phyloP scores from a whole-genome alignment of 495 filamentous ascomycete genomes.

The Tuber umbilicatum region DNA sequence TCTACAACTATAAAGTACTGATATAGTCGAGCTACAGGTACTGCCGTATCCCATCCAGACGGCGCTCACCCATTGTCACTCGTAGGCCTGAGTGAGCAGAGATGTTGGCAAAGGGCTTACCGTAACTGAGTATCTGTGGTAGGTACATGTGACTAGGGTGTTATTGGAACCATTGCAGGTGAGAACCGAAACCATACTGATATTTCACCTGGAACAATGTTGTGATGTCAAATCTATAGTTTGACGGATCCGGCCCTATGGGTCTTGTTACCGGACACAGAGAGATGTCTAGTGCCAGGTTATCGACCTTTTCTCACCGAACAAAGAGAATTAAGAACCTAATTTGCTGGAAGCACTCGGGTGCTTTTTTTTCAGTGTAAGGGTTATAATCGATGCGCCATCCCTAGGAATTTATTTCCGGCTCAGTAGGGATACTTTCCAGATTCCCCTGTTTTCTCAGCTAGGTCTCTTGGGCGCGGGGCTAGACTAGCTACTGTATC shows the following conservation, averaged over 20 bases:
- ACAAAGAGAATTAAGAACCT: not conserved
- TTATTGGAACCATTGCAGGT: not conserved
- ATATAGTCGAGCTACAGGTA: not conserved
- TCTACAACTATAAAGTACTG: not conserved
- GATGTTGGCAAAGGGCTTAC: not conserved
- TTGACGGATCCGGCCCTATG: not conserved
- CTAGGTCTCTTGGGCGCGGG: too few species aligned
- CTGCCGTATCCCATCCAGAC: not conserved
- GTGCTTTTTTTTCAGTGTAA: too few species aligned
- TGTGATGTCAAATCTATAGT: not conserved
- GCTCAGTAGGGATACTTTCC: too few species aligned
- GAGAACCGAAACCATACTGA: not conserved
- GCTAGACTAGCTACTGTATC: too few species aligned
- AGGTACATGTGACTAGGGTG: not conserved
- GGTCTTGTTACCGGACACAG: not conserved
- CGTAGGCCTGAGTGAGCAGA: not conserved
- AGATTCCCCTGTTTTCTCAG: too few species aligned
- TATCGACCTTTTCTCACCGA: not conserved
- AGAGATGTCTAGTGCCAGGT: not conserved
- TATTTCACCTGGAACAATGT: not conserved
- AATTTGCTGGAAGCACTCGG: too few species aligned
- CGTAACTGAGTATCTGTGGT: not conserved
- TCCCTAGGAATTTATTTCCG: too few species aligned
- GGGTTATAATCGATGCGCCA: too few species aligned
- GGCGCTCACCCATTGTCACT: not conserved